Percentiles rank a stretch among this genome's conserved stretches.
Evolutionary conservation across 2,329 filamentous ascomycete species (phyloP).

Genomic region (Berkeleyomyces basicola): DNA sequence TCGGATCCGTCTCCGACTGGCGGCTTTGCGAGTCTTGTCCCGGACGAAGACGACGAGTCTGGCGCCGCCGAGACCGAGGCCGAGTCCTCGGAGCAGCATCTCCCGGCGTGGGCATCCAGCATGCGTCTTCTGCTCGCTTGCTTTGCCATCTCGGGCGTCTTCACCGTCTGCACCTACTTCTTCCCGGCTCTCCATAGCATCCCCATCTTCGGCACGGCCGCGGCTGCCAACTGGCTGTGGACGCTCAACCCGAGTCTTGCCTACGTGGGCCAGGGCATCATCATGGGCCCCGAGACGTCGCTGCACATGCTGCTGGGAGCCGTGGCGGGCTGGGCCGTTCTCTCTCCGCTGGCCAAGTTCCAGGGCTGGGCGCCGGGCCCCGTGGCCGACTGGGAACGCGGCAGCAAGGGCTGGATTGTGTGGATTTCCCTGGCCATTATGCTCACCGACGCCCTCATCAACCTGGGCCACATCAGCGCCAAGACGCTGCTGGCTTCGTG

Average conservation of each 20-base stretch:
- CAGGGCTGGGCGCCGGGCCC: conserved; percentile 79
- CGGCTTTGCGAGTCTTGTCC: conserved; percentile 28
- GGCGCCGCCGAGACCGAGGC: conserved; percentile 17
- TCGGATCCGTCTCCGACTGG: conserved; percentile 16
- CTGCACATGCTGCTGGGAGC: conserved; percentile 91
- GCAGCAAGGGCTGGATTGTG: conserved; percentile 96
- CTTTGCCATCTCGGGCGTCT: conserved; percentile 41
- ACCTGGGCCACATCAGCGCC: conserved; percentile 60
- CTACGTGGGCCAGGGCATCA: conserved; percentile 93
- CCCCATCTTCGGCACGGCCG: conserved; percentile 63
- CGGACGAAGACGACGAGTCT: conserved; percentile 18
- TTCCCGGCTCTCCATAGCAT: conserved; percentile 68
- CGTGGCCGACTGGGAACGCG: conserved; percentile 75
- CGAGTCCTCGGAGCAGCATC: conserved; percentile 20
- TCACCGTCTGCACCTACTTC: conserved; percentile 81
- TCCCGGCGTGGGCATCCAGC: conserved; percentile 28
- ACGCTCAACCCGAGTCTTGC: conserved; percentile 92
- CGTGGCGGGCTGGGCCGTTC: conserved; percentile 71
- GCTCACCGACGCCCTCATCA: conserved; percentile 84
- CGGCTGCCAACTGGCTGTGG: conserved; percentile 80
- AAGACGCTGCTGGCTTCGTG: conserved; percentile 32
- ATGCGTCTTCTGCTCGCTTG: conserved; percentile 38
- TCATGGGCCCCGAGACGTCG: conserved; percentile 93
- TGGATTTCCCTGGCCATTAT: conserved; percentile 95
- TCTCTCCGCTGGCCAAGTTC: conserved; percentile 76